Evolutionary conservation across 345 rosid genomes (phyloP).

Genomic region (Salix exigua): DNA sequence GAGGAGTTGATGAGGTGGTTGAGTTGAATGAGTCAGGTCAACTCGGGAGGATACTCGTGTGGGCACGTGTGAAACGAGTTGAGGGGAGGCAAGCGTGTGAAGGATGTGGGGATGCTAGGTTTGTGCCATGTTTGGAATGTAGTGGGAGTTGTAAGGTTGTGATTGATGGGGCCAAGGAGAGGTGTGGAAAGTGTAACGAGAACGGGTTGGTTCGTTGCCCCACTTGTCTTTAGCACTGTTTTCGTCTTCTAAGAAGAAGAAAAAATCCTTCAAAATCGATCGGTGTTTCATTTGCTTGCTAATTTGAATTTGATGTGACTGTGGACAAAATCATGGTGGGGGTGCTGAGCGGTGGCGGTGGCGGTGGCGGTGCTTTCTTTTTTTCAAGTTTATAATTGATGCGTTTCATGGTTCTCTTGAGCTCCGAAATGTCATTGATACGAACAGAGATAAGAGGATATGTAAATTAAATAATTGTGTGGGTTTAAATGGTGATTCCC

Average conservation of each 20-base stretch:
- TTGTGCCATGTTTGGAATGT: conserved; percentile 80
- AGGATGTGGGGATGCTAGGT: conserved; percentile 88
- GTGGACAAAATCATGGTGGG: not conserved
- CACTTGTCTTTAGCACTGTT: conserved; percentile 35
- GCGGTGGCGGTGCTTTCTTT: not conserved
- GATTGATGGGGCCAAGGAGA: conserved; percentile 43
- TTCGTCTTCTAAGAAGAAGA: not conserved
- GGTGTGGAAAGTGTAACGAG: conserved; percentile 78
- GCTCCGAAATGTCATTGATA: not conserved
- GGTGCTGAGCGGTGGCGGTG: not conserved
- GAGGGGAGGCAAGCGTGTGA: conserved; percentile 69
- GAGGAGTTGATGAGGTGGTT: conserved; percentile 69
- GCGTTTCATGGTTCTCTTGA: not conserved
- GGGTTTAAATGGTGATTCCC: not conserved
- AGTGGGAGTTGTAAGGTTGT: conserved; percentile 84
- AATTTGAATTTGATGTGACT: not conserved
- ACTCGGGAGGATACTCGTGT: conserved; percentile 56
- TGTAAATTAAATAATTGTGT: not conserved
- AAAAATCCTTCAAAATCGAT: not conserved
- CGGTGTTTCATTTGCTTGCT: not conserved
- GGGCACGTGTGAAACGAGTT: conserved; percentile 65
- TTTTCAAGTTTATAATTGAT: not conserved
- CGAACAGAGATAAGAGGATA: not conserved
- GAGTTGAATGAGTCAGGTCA: conserved; percentile 67
- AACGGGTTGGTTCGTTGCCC: conserved; percentile 81